Evolutionary conservation across 2,329 filamentous ascomycete genomes (phyloP).

Genomic region (Aspergillus quadricinctus): DNA sequence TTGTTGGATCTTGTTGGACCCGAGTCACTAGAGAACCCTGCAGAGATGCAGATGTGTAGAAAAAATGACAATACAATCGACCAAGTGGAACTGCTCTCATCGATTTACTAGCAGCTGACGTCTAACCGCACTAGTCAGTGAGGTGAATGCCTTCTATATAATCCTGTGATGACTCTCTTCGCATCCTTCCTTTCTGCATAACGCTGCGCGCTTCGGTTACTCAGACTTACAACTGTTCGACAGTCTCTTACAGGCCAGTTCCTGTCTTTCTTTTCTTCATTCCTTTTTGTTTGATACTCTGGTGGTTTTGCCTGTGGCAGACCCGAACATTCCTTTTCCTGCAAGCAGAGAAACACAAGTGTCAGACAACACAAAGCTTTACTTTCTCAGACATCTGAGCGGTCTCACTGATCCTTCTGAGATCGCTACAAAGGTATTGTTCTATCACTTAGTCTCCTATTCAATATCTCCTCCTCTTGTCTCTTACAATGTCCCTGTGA

Average conservation of each 20-base stretch:
- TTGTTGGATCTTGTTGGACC: neutral
- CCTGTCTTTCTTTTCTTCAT: slow-evolving; percentile 28
- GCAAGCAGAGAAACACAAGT: neutral
- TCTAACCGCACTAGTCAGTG: neutral
- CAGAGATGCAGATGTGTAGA: slow-evolving; percentile 9
- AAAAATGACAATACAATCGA: neutral
- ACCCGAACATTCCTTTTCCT: slow-evolving; percentile 26
- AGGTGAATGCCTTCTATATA: slow-evolving; percentile 7
- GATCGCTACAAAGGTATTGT: slow-evolving; percentile 26
- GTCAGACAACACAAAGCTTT: slow-evolving; percentile 8
- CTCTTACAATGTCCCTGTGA: neutral
- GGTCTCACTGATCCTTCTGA: slow-evolving; percentile 3
- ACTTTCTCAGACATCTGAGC: slow-evolving; percentile 5
- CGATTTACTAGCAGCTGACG: neutral
- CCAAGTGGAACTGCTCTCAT: neutral
- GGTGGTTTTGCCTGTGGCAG: slow-evolving; percentile 32
- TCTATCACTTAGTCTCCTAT: neutral
- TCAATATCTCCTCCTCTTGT: neutral
- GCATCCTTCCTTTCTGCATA: slow-evolving; percentile 13
- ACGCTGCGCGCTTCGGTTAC: slow-evolving; percentile 23
- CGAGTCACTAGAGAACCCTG: neutral
- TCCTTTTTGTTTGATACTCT: slow-evolving; percentile 11
- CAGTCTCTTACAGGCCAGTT: slow-evolving; percentile 29
- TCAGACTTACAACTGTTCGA: slow-evolving; percentile 23
- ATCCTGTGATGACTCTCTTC: neutral